These are phyloP conservation scores for Gnomoniopsis smithogilvyi DNA, from an alignment of 2,329 filamentous ascomycete genomes.

Conservation along the genomic window DNA sequence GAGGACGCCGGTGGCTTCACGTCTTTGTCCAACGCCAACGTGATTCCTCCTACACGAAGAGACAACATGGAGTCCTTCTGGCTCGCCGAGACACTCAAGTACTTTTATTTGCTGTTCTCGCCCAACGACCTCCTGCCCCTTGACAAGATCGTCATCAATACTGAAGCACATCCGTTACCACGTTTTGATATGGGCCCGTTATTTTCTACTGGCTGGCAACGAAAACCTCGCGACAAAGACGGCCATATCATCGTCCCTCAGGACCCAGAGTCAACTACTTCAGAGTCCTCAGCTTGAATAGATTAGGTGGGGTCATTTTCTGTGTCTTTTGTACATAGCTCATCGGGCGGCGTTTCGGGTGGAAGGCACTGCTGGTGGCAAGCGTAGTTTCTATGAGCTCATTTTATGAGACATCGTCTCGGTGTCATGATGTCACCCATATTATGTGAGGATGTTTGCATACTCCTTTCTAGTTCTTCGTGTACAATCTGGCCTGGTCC, in stretches of 20 bases:
- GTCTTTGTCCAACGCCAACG: conserved; percentile 71
- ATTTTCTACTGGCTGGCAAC: conserved; percentile 78
- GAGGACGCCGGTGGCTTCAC: conserved; percentile 78
- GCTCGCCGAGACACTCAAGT: conserved; percentile 97
- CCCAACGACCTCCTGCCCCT: conserved; percentile 78
- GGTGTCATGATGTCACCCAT: not conserved
- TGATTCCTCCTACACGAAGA: conserved; percentile 62
- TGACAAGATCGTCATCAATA: conserved; percentile 89
- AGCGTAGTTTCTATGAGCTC: not conserved
- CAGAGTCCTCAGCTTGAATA: not conserved
- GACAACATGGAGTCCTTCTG: conserved; percentile 99
- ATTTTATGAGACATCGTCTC: not conserved
- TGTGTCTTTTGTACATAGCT: not conserved
- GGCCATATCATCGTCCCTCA: conserved; percentile 33
- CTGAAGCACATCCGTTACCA: conserved; percentile 88
- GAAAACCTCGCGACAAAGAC: conserved; percentile 57
- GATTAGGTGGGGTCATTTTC: not conserved
- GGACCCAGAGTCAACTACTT: not conserved
- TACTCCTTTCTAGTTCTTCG: too few species aligned
- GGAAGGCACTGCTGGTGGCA: not conserved
- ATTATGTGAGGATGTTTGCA: too few species aligned
- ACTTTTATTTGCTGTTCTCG: conserved; percentile 93
- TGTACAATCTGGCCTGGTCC: too few species aligned
- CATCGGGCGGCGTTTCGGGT: not conserved
- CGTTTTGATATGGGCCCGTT: conserved; percentile 76